These are phyloP conservation scores for Pleurotus djamor DNA, from an alignment of 768 basidiomycete genomes.

Conservation along the genomic window DNA sequence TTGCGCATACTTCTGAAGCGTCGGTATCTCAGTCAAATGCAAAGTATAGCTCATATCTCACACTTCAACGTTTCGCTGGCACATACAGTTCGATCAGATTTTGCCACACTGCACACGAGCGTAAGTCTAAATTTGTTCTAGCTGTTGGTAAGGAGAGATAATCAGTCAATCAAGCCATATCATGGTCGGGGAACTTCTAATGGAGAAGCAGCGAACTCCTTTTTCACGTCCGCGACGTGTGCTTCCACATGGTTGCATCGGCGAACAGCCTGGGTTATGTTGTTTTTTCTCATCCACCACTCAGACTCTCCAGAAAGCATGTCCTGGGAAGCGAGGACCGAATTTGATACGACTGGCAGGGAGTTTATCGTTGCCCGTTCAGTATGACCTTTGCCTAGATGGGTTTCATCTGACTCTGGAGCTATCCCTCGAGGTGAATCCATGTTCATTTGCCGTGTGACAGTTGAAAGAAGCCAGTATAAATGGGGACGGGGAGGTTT, in stretches of 20 bases:
- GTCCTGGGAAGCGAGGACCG: not conserved
- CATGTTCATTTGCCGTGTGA: not conserved
- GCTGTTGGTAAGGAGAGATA: not conserved
- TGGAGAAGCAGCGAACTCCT: not conserved
- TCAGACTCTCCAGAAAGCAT: not conserved
- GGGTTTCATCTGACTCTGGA: not conserved
- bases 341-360: not conserved
- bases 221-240: not conserved
- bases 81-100: not conserved
- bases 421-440: not conserved
- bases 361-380: not conserved
- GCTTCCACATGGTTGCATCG: not conserved
- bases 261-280: not conserved
- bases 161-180: not conserved
- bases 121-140: not conserved
- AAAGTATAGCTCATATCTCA: too few relatives aligned
- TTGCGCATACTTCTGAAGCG: not conserved
- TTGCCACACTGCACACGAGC: not conserved
- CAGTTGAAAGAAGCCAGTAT: not conserved
- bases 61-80: not conserved
- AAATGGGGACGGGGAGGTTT: not conserved
- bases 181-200: not conserved
- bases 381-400: not conserved
- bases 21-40: too few relatives aligned
- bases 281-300: not conserved